Evolutionary conservation across 2,329 filamentous ascomycete genomes (phyloP).

Genomic region (Colletotrichum sp.): DNA sequence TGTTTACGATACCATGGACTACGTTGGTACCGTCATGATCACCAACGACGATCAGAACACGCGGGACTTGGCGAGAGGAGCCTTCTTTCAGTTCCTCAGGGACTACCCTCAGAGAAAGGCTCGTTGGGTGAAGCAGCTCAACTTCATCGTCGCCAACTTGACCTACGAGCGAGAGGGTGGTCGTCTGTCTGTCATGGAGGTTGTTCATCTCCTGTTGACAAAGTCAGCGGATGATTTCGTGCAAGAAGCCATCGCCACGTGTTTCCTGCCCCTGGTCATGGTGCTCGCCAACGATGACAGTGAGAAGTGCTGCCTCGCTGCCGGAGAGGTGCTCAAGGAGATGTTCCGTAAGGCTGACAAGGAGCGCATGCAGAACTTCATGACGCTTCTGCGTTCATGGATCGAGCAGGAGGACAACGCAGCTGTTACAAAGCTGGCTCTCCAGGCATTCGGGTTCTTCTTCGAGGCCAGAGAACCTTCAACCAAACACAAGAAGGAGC

Average conservation of each 20-base stretch:
- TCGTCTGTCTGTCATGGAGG: slow-evolving; percentile 90
- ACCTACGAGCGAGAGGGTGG: slow-evolving; percentile 90
- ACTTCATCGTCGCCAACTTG: slow-evolving; percentile 88
- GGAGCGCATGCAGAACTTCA: slow-evolving; percentile 73
- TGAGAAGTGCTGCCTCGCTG: slow-evolving; percentile 82
- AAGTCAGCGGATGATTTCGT: slow-evolving; percentile 84
- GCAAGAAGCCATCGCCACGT: slow-evolving; percentile 79
- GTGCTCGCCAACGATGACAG: slow-evolving; percentile 89
- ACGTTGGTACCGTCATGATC: slow-evolving; percentile 91
- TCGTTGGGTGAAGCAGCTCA: slow-evolving; percentile 86
- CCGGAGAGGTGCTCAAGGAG: slow-evolving; percentile 78
- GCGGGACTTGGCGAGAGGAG: slow-evolving; percentile 83
- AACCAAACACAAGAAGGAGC: slow-evolving; percentile 69
- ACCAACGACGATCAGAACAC: slow-evolving; percentile 92
- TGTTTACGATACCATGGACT: slow-evolving; percentile 91
- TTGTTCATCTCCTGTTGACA: slow-evolving; percentile 82
- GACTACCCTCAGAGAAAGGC: slow-evolving; percentile 94
- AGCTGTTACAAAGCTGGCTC: slow-evolving; percentile 72
- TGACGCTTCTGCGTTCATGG: slow-evolving; percentile 76
- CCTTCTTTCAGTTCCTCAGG: slow-evolving; percentile 92
- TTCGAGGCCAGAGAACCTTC: slow-evolving; percentile 71
- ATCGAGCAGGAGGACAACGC: slow-evolving; percentile 75
- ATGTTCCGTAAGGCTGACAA: slow-evolving; percentile 80
- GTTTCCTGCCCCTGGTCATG: slow-evolving; percentile 87
- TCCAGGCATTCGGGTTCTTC: slow-evolving; percentile 84